phyloP scores from a whole-genome alignment of 768 basidiomycete species.

The Hebeloma cylindrosporum region DNA sequence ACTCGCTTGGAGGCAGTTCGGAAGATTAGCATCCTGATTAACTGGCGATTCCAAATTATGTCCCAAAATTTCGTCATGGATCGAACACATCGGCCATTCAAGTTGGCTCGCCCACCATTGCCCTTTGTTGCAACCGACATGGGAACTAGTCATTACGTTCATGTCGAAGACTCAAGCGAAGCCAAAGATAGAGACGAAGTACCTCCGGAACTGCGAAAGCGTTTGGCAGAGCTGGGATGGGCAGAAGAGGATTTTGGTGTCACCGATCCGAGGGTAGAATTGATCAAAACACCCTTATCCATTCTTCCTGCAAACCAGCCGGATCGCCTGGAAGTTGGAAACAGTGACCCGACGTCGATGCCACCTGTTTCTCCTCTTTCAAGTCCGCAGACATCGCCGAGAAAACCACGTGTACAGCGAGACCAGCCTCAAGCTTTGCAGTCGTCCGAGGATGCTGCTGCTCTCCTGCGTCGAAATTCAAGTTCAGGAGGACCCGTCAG shows the following conservation, averaged over 20 bases:
- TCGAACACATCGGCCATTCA: slow-evolving; percentile 66
- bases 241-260: slow-evolving; percentile 51
- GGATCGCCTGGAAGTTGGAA: slow-evolving; percentile 45
- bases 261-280: slow-evolving; percentile 55
- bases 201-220: slow-evolving; percentile 62
- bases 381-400: slow-evolving; percentile 35
- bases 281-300: slow-evolving; percentile 65
- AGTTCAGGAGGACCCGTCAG: slow-evolving; percentile 46
- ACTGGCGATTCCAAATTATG: slow-evolving; percentile 70
- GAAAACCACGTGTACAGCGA: slow-evolving; percentile 22
- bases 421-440: slow-evolving; percentile 12
- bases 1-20: slow-evolving; percentile 53
- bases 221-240: slow-evolving; percentile 77
- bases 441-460: slow-evolving; percentile 30
- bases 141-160: slow-evolving; percentile 59
- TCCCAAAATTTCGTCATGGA: slow-evolving; percentile 62
- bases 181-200: slow-evolving; percentile 52
- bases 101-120: slow-evolving; percentile 66
- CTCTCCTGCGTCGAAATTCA: slow-evolving; percentile 56
- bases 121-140: slow-evolving; percentile 76
- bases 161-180: slow-evolving; percentile 52
- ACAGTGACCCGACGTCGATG: slow-evolving; percentile 12
- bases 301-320: slow-evolving; percentile 58
- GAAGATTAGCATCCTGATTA: slow-evolving; percentile 55
- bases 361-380: slow-evolving; percentile 32